These are phyloP conservation scores for Fistulina hepatica DNA, from an alignment of 1,284 basidiomycete species.

Conservation along the genomic window DNA sequence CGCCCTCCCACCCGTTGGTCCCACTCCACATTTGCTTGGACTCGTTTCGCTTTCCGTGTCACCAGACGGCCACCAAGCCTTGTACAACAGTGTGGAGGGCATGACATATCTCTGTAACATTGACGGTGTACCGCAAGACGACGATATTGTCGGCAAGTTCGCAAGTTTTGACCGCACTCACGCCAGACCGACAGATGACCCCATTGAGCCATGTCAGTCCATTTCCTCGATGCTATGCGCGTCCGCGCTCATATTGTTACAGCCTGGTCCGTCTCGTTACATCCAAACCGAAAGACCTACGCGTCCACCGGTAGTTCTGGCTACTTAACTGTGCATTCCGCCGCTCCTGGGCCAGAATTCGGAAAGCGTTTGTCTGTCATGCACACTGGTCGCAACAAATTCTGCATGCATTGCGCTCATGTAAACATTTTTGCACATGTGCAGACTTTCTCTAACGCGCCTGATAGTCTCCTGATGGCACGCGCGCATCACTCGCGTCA, in stretches of 20 bases:
- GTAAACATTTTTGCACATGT: conserved; percentile 21
- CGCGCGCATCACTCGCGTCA: conserved; percentile 63
- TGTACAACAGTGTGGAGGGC: conserved; percentile 77
- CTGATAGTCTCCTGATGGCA: conserved; percentile 73
- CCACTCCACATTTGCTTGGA: conserved; percentile 56
- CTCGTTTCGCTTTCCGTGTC: conserved; percentile 62
- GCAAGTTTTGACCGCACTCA: too few species aligned
- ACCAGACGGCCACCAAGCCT: conserved; percentile 46
- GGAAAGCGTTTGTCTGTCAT: conserved; percentile 47
- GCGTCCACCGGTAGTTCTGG: conserved; percentile 72
- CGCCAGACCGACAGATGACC: conserved; percentile 38
- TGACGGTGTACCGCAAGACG: conserved; percentile 33
- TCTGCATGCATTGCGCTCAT: conserved; percentile 72
- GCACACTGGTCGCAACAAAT: conserved; percentile 64
- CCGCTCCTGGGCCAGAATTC: conserved; percentile 42
- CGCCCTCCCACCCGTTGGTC: conserved; percentile 32
- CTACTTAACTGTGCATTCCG: conserved; percentile 57
- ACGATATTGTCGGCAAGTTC: conserved; percentile 46
- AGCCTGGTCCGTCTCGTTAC: conserved; percentile 77
- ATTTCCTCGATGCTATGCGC: conserved; percentile 8
- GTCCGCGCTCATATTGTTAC: conserved; percentile 15
- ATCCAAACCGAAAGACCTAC: conserved; percentile 61
- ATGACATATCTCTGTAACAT: conserved; percentile 65
- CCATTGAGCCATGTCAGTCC: conserved; percentile 54
- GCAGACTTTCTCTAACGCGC: conserved; percentile 1